phyloP scores from a whole-genome alignment of 768 basidiomycete species.

The Leucocoprinus birnbaumii region DNA sequence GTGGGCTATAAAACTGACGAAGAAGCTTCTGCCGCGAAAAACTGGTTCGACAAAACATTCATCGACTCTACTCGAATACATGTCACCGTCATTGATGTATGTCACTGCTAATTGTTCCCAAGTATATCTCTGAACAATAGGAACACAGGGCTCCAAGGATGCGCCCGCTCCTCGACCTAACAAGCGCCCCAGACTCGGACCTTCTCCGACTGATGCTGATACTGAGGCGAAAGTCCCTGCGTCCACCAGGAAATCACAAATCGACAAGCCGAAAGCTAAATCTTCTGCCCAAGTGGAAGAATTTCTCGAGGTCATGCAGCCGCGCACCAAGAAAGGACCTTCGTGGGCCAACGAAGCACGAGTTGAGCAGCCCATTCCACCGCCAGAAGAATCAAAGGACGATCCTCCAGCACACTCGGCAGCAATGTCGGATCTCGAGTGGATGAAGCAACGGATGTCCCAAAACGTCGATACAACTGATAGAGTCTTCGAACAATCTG shows the following conservation, averaged over 20 bases:
- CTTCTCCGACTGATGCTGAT: constrained; percentile 23
- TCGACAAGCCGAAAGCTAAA: constrained; percentile 19
- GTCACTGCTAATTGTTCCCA: constrained; percentile 22
- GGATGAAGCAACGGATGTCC: constrained; percentile 68
- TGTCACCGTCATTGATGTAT: constrained; percentile 76
- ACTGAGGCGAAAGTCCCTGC: background rate
- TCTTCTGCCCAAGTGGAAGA: constrained; percentile 51
- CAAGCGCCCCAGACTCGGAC: constrained; percentile 58
- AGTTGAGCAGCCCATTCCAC: constrained; percentile 12
- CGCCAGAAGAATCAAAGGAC: constrained; percentile 16
- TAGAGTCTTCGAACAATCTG: constrained; percentile 61
- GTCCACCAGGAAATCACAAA: constrained; percentile 12
- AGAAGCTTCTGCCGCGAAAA: constrained; percentile 71
- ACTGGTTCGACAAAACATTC: constrained; percentile 86
- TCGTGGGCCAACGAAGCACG: constrained; percentile 59
- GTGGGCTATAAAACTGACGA: constrained; percentile 82
- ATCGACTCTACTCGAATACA: constrained; percentile 76
- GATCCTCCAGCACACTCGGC: constrained; percentile 20
- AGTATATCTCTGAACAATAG: background rate
- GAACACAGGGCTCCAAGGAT: constrained; percentile 61
- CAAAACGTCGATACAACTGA: constrained; percentile 38
- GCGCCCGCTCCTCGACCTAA: constrained; percentile 66
- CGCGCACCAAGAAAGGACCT: constrained; percentile 51
- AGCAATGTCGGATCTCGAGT: constrained; percentile 66
- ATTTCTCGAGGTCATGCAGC: constrained; percentile 76